phyloP scores from a whole-genome alignment of 1,139 yeast species.

The Diutina scorzettiae region DNA sequence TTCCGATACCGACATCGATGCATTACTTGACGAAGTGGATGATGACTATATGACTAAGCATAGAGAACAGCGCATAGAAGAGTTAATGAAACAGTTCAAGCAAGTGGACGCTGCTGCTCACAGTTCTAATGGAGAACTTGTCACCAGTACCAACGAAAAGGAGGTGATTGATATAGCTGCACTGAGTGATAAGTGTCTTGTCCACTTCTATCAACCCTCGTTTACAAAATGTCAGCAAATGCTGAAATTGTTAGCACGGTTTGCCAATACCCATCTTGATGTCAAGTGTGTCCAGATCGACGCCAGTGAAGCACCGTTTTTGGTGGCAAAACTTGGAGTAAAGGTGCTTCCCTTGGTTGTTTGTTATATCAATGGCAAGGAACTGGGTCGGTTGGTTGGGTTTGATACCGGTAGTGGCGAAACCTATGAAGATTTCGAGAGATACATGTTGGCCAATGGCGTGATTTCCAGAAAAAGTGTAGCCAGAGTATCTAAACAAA shows the following conservation, averaged over 20 bases:
- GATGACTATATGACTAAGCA: slow-evolving; percentile 20
- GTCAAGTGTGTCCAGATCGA: slow-evolving; percentile 45
- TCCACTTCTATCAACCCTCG: slow-evolving; percentile 54
- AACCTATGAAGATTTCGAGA: neutral
- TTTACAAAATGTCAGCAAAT: slow-evolving; percentile 50
- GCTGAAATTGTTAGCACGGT: slow-evolving; percentile 32
- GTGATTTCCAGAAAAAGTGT: neutral
- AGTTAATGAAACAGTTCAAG: slow-evolving; percentile 33
- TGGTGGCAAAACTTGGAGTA: slow-evolving; percentile 48
- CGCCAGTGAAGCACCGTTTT: slow-evolving; percentile 60
- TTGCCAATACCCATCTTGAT: slow-evolving; percentile 48
- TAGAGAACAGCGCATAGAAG: slow-evolving; percentile 38
- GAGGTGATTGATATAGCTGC: slow-evolving; percentile 42
- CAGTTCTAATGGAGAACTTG: slow-evolving; percentile 13
- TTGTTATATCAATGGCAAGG: slow-evolving; percentile 49
- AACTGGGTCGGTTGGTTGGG: slow-evolving; percentile 50
- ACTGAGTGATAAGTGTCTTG: slow-evolving; percentile 27
- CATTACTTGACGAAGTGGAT: slow-evolving; percentile 10
- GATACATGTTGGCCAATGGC: neutral
- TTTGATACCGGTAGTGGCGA: slow-evolving; percentile 25
- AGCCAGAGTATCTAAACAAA: neutral
- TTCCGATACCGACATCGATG: slow-evolving; percentile 17
- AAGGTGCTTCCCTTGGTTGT: slow-evolving; percentile 64
- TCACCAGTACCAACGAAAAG: slow-evolving; percentile 34
- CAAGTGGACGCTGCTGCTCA: slow-evolving; percentile 23